A percentile compares a stretch with the other conserved stretches of the same genome.
Conservation (phyloP, 805 yeast species). For the Debaryomyces prosopidis region DNA sequence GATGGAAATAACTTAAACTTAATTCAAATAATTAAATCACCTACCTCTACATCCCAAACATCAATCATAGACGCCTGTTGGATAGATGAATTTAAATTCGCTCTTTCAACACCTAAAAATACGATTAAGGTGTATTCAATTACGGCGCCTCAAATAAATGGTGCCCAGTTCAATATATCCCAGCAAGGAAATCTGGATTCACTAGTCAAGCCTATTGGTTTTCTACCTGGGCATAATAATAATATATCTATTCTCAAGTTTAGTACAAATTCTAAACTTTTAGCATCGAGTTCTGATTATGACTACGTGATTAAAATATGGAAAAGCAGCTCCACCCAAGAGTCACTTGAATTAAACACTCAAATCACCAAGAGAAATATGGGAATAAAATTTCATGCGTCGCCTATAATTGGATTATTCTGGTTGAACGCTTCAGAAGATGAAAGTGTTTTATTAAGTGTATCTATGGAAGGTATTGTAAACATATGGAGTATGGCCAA, state of each 20-base stretch:
- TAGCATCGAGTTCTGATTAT: slow-evolving; percentile 72
- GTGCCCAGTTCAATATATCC: slow-evolving; percentile 5
- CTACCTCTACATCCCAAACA: neutral
- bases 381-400: slow-evolving; percentile 41
- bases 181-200: neutral
- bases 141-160: slow-evolving; percentile 9
- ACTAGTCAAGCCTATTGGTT: slow-evolving; percentile 29
- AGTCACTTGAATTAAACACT: slow-evolving; percentile 38
- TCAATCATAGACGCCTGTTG: slow-evolving; percentile 61
- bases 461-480: slow-evolving; percentile 71
- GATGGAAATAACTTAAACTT: slow-evolving; percentile 48
- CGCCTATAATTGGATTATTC: slow-evolving; percentile 53
- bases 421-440: slow-evolving; percentile 50
- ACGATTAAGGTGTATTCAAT: slow-evolving; percentile 56
- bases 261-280: slow-evolving; percentile 48
- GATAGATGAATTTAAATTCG: slow-evolving; percentile 69
- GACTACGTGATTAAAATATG: slow-evolving; percentile 74
- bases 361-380: slow-evolving; percentile 7
- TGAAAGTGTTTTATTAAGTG: slow-evolving; percentile 37
- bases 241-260: slow-evolving; percentile 58
- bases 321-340: slow-evolving; percentile 62
- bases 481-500: slow-evolving; percentile 63
- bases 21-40: slow-evolving; percentile 25
- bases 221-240: slow-evolving; percentile 60
- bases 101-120: slow-evolving; percentile 62